Percentiles rank a stretch among this genome's conserved stretches.
phyloP scores from a whole-genome alignment of 148 eudicot genomes.

The Simmondsia chinensis region DNA sequence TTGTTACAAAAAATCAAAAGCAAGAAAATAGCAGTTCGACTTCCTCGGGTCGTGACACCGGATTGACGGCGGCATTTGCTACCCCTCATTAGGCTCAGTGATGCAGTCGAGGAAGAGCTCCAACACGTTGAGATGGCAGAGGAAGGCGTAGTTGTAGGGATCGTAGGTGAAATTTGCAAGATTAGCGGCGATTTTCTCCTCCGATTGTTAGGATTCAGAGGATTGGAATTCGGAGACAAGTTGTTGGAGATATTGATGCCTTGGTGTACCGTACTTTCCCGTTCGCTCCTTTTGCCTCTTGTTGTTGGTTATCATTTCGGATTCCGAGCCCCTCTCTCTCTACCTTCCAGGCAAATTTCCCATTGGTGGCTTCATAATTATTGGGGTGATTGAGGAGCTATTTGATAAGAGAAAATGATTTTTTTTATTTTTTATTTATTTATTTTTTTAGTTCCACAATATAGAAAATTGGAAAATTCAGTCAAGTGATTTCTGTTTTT shows the following conservation, averaged over 20 bases:
- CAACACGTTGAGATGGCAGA: conserved; percentile 64
- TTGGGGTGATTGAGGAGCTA: too few species aligned
- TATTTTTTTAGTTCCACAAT: too few species aligned
- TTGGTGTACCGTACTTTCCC: conserved; percentile 74
- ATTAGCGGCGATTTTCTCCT: conserved; percentile 36
- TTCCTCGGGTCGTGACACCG: too few species aligned
- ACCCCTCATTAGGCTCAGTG: conserved; percentile 75
- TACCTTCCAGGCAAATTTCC: too few species aligned
- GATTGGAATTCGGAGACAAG: conserved; percentile 70
- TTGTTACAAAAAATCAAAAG: too few species aligned
- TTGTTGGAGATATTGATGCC: conserved; percentile 77
- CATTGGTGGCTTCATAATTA: too few species aligned
- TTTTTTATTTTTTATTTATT: too few species aligned
- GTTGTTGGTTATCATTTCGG: conserved; percentile 84
- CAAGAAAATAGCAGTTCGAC: too few species aligned
- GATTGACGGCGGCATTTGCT: conserved; percentile 54
- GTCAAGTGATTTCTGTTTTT: too few species aligned
- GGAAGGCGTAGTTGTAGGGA: conserved; percentile 38
- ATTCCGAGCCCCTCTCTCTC: too few species aligned
- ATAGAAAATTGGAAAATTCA: too few species aligned
- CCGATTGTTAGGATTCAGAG: conserved; percentile 22
- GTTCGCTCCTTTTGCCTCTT: conserved; percentile 74
- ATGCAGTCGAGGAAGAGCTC: conserved; percentile 94
- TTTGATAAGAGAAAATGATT: too few species aligned
- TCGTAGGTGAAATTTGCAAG: conserved; percentile 56